Base-by-base conservation (phyloP, 2,329 filamentous ascomycete species). In the Huntiella omanensis region DNA sequence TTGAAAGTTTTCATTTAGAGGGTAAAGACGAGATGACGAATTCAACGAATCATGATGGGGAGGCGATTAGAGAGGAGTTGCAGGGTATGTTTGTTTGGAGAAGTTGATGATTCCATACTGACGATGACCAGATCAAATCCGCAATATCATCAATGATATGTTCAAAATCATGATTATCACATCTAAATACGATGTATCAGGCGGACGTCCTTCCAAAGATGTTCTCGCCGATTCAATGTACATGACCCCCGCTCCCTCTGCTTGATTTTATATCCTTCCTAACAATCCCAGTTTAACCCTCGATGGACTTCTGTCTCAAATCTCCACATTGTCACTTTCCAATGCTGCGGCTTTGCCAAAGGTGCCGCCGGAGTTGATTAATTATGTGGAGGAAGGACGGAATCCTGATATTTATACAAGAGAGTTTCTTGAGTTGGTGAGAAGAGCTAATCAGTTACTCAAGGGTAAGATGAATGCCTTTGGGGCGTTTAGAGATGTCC, bases 391-490 rank as follows among this genome's bases (percentile, higher is more conserved):
- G 59, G 73, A 75, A 56, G 77, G 77, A 39, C 75, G 77, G 43
- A 82, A 82, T 63, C 77, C 77, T 2, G 77, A 82, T 60, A 81
- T 82, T 54, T 82, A 82, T 65, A 82, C 77, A 46, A 68, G 77
- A 55, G 77, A 82, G 63, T 81, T 82, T 55, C 76, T 81, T 55
- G 77, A 82, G 69, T 66, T 77, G 45, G 75, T 77, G 17, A 64
- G 76, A 46, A 66, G 75, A 40, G 67, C 70, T 36, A 82, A 82
- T 62, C 77, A 81, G 66, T 63, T 77, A 51, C 69, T 78, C 64
- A 67, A 70, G 54, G 77, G 77, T 47, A 81, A 80, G 64, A 65
- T 69, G 59, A 58, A 62, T 54, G 77, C 76, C 33, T 82, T 80
- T 56, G 65, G 58, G 8, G 54, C 60, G 28, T 80, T 82, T 57